Evolutionary conservation across 108 stramenopile species (phyloP), one percentile per base, ranked within the genome.

Genomic region (Licmophora abbreviata): DNA sequence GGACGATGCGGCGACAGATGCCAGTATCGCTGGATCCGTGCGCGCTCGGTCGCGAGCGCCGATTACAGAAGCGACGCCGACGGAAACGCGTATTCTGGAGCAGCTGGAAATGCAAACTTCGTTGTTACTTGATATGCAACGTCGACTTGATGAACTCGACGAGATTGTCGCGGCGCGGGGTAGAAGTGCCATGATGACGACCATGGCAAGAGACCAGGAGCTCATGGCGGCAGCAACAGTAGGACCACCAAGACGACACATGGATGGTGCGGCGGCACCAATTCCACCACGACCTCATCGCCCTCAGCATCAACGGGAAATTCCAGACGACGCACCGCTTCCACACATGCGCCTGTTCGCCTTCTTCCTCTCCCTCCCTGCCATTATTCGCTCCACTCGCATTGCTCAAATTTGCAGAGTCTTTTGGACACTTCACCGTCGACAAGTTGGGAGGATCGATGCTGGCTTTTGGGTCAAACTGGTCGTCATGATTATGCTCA

Each of bases 401-500:
- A 4, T 36, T 0, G 11, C 9, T 50, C 33, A 51, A 59, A 17
- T 59, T 11, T 28, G 17, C 15, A 35, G 35, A 22, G 17, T 44
- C 18, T 33, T 54, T 20, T 14, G 36, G 8, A 29, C 26, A 15
- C 29, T 65, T 17, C 60, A 54, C 35, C 53, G 55, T 34, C 46
- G 24, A 15, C 38, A 50, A 21, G 54, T 52, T 2, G 46, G 52
- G 47, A n/a, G n/a, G 9, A 41, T 72, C 0, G 59, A 72, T 52
- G 49, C 33, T 0, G 71, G 59, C 4, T 29, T 72, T 5, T 33
- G 64, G 14, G 48, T 72, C 64, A 72, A 72, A 36, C 12, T 72
- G 0, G 17, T 72, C 12, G 52, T 65, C 50, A 72, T 72, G 56
- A 11, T 56, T 14, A 24, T 41, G 15, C 54, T 72, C 24, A 18